Evolutionary conservation across 2,329 filamentous ascomycete genomes (phyloP), one percentile per base, ranked within the genome.

Genomic region (Aspergillus chevalieri): DNA sequence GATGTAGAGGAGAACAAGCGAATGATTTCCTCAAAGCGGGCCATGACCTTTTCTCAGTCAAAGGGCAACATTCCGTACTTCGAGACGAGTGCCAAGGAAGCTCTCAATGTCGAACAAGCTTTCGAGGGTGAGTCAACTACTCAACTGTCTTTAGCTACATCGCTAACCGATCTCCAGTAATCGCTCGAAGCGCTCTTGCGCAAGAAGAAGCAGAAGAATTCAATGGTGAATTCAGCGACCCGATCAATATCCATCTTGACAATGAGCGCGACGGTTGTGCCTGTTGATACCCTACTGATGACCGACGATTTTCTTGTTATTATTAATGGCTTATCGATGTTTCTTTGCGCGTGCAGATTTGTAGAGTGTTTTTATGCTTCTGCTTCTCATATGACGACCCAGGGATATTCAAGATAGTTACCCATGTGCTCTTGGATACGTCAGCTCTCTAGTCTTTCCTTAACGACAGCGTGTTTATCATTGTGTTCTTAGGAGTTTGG

Each of bases 201-300:
- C 93, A 98, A 73, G 93, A 98, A 75, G 93, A 97, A 73, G 92
- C 91, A 1, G 92, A 96, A 68, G 93, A 98, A 71, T 98, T 94
- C 74, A 94, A 87, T 69, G 90, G 90, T 52, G 93, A 97, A 70
- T 98, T 95, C 77, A 89, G 90, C 64, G 93, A 97, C 68, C 92
- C 92, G 46, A 97, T 98, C 74, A 95, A 95, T 71, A 96, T 98
- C 70, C 89, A 95, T 73, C 87, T 96, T 60, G 91, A 95, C 73
- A 90, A 89, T 70, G 89, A 94, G 63, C 84, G 89, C 62, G 89
- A 95, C 65, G 90, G 91, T 50, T 98, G 93, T 73, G 84, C 91
- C 62, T 98, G 93, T 77, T 98, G 80, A 80, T 62, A 61, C 53
- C 56, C 54, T 49, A 47, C 44, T 53, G 45, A 58, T 58, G 54